Base-by-base conservation (phyloP, 2,329 filamentous ascomycete genomes). In the Chrysoporthe puriensis region DNA sequence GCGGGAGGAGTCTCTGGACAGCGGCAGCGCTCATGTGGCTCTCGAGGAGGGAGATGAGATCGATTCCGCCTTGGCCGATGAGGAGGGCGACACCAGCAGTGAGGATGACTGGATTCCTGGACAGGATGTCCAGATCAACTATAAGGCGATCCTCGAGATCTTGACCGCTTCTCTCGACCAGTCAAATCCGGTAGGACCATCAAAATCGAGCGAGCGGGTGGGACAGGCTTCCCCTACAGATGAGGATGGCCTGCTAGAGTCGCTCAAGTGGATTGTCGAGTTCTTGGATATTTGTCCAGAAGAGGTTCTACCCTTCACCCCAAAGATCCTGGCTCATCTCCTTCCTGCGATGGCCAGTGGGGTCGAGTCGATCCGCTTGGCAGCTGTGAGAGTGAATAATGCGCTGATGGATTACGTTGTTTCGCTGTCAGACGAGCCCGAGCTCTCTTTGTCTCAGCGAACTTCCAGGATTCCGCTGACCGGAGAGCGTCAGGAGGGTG, bases 201-300 rank as follows among this genome's bases (percentile, higher is more conserved):
- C 64, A 7, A 57, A 56, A 46, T 56, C 60, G 54, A 44, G 42
- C 34, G 66, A 70, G 42, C 68, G 68, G n/a, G 42, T 64, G 40
- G 63, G 54, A 2, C 48, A 42, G 34, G 34, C 66, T 59, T 59
- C 36, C 11, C 60, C 63, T 64, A 72, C 76, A 90, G 94, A 97
- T 76, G 94, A 98, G 77, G 93, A 97, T 74, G 94, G 96, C 71
- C 87, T 97, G 57, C 85, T 97, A 50, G 96, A 97, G 64, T 94
- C 94, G 3, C 83, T 99, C 40, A 88, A 93, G 70, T 99, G 96
- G 96, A 94, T 99, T 71, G 94, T 97, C 72, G 92, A 91, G 69
- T 97, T 99, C 77, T 91, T 99, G 73, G 94, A 98, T 71, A 98
- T 99, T 58, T 97, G 94, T 73, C 95, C 96, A 0, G 96, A 97